These are phyloP conservation scores for Acer negundo DNA, from an alignment of 345 rosid species.

Conservation along the genomic window DNA sequence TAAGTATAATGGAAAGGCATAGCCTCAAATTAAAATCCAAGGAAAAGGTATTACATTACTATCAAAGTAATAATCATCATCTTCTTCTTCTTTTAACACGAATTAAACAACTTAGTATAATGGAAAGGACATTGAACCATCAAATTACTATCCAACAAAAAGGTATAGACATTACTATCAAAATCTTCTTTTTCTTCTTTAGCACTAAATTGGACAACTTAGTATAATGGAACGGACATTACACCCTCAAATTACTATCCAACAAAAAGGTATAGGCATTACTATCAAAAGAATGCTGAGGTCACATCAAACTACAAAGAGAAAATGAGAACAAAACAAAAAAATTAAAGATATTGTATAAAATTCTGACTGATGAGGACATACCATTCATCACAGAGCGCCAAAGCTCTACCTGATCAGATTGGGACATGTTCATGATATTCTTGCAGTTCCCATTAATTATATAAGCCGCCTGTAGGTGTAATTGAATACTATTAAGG, in stretches of 20 bases:
- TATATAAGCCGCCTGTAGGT: slow-evolving; percentile 83
- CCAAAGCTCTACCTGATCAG: slow-evolving; percentile 94
- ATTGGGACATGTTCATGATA: slow-evolving; percentile 91
- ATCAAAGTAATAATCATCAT: neutral
- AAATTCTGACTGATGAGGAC: slow-evolving; percentile 19
- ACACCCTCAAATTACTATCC: neutral
- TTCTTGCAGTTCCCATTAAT: slow-evolving; percentile 95
- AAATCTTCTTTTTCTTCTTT: neutral
- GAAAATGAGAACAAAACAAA: neutral
- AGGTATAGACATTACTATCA: neutral
- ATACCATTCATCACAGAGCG: slow-evolving; percentile 77
- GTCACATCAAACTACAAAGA: neutral
- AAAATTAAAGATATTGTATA: neutral
- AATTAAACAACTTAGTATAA: neutral
- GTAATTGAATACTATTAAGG: slow-evolving; percentile 21
- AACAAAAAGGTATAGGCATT: neutral
- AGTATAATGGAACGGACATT: neutral
- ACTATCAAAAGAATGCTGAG: neutral
- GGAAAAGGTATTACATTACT: neutral
- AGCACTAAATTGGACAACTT: neutral
- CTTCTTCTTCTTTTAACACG: neutral
- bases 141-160: neutral
- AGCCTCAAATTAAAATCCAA: neutral
- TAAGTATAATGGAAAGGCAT: neutral
- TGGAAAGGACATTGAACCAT: neutral